Evolutionary conservation across 805 yeast genomes (phyloP).

Genomic region (Yarrowia sp.): DNA sequence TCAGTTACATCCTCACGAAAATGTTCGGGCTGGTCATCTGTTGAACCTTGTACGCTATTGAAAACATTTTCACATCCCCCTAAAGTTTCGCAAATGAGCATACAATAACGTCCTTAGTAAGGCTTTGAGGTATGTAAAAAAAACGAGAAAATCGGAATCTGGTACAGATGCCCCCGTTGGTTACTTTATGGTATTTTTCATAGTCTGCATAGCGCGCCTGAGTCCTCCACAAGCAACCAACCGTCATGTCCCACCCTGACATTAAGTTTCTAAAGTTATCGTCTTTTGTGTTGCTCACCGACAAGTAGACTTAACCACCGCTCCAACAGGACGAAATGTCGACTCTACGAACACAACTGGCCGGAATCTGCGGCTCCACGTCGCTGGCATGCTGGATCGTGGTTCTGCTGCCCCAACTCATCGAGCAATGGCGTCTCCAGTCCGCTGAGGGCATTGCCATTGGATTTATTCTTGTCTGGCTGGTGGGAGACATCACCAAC

Average conservation of each 20-base stretch:
- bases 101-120: neutral
- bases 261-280: neutral
- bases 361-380: slow-evolving; percentile 67
- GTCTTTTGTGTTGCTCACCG: neutral
- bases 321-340: neutral
- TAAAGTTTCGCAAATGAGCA: neutral
- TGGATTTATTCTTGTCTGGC: slow-evolving; percentile 65
- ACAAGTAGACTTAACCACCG: neutral
- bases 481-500: slow-evolving; percentile 67
- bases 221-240: no score
- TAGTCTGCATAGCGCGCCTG: no score
- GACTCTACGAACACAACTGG: slow-evolving; percentile 35
- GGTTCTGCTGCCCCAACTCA: slow-evolving; percentile 66
- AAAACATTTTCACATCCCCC: neutral
- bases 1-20: neutral
- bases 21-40: neutral
- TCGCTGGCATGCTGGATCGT: slow-evolving; percentile 79
- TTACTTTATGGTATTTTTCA: no score
- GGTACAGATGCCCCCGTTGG: no score
- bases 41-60: neutral
- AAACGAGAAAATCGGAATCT: no score
- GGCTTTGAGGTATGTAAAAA: neutral
- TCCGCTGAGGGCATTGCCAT: slow-evolving; percentile 72
- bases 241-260: neutral
- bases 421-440: slow-evolving; percentile 75